Base-by-base conservation (phyloP, 2,329 filamentous ascomycete species). In the Alternaria conjuncta region DNA sequence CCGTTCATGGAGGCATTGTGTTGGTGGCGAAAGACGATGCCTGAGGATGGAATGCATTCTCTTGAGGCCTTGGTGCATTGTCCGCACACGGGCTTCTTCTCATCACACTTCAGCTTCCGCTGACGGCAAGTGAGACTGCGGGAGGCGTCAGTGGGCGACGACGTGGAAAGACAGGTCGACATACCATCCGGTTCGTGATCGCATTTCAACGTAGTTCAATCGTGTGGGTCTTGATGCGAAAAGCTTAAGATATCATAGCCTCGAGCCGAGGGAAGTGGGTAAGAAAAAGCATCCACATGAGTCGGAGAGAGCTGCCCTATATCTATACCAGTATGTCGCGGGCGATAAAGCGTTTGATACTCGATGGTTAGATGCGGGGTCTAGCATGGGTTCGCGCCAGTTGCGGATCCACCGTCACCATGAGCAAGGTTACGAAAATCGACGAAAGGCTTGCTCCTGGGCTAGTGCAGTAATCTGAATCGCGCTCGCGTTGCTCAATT, bases 1-100 rank as follows among this genome's bases (percentile, higher is more conserved):
- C 85, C 84, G 63, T 90, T 90, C 87, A 90, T 88, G 20, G 87
- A 89, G 28, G 88, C 88, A 84, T 90, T 90, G 78, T 90, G 88
- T 72, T 90, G 88, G 76, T 91, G 89, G 59, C 88, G 86, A 71
- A 90, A 91, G 47, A 89, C 86, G 69, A 90, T 85, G 55, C 87
- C 88, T 65, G 87, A 87, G 71, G 86, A 88, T 23, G 86, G 86
- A 49, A 86, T 81, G 76, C 88, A 90, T 77, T 88, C 84, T 69
- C 88, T 83, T 51, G 84, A 85, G 6, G 86, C 88, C 76, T 89
- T 88, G 72, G 81, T 81, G 76, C 88, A 90, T 76, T 89, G 87
- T 32, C 86, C 84, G 72, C 88, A 90, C 41, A 84, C 77, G 11
- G 88, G 88, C 67, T 86, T 87, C 74, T 84, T 84, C 77, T 90